A percentile compares a stretch with the other conserved stretches of the same genome.
Evolutionary conservation across 306 rosid genomes (phyloP).

Genomic region (peach (Prunus persica)): Prunus_persica_NCBIv2 NC_034011.1:26599501-26600000

Average conservation of each 20-base stretch:
- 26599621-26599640: not conserved
- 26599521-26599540: constrained; percentile 53
- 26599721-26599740: not conserved
- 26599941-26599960: constrained; percentile 12
- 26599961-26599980: constrained; percentile 72
- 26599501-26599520: constrained; percentile 50
- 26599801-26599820: constrained; percentile 2
- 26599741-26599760: constrained; percentile 50
- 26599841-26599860: constrained; percentile 9
- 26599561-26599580: not conserved
- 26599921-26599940: not conserved
- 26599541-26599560: constrained; percentile 47
- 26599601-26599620: not conserved
- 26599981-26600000: constrained; percentile 64
- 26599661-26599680: constrained; percentile 13
- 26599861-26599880: constrained; percentile 51
- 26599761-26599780: constrained; percentile 41
- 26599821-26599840: not conserved
- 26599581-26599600: not conserved
- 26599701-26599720: constrained; percentile 36
- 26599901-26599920: constrained; percentile 3
- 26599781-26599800: not conserved
- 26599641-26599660: not conserved
- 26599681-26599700: constrained; percentile 29
- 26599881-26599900: constrained; percentile 60